A percentile compares a stretch with the other conserved stretches of the same genome.
phyloP scores from a whole-genome alignment of 139 green algal species.

The Chlorella sp. region DNA sequence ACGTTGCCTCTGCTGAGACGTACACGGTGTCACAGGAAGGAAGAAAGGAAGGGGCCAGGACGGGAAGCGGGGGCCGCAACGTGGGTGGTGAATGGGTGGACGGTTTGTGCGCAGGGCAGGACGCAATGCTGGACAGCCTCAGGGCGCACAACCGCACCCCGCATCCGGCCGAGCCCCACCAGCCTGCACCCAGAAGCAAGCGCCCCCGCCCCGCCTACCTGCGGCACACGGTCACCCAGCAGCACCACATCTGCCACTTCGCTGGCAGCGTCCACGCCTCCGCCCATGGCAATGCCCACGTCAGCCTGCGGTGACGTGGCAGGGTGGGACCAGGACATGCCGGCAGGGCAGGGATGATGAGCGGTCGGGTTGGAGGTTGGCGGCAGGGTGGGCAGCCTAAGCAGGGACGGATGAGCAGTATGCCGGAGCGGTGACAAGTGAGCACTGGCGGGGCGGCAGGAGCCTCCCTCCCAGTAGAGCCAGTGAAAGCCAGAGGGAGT shows the following conservation, averaged over 20 bases:
- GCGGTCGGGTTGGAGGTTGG: background rate
- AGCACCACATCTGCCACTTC: constrained; percentile 85
- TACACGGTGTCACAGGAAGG: too few relatives aligned
- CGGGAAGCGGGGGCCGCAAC: background rate
- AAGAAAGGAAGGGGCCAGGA: too few relatives aligned
- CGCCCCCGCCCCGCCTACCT: constrained; percentile 46
- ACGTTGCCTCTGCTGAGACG: too few relatives aligned
- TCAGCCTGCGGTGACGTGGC: constrained; percentile 56
- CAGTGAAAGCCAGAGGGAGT: too few relatives aligned
- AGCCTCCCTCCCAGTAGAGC: too few relatives aligned
- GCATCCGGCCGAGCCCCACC: background rate
- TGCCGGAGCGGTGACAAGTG: too few relatives aligned
- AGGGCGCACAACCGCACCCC: background rate
- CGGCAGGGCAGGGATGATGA: background rate
- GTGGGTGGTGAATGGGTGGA: background rate
- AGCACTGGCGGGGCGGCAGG: too few relatives aligned
- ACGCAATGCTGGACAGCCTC: too few relatives aligned
- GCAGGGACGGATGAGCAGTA: too few relatives aligned
- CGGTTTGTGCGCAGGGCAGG: background rate
- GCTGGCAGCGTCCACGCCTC: constrained; percentile 65
- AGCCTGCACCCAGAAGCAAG: background rate
- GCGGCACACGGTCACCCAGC: constrained; percentile 77
- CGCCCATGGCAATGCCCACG: constrained; percentile 90
- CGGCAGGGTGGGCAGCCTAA: background rate
- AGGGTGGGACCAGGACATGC: background rate